phyloP scores from a whole-genome alignment of 2,329 filamentous ascomycete genomes.

The Exutisphaerella laricina region DNA sequence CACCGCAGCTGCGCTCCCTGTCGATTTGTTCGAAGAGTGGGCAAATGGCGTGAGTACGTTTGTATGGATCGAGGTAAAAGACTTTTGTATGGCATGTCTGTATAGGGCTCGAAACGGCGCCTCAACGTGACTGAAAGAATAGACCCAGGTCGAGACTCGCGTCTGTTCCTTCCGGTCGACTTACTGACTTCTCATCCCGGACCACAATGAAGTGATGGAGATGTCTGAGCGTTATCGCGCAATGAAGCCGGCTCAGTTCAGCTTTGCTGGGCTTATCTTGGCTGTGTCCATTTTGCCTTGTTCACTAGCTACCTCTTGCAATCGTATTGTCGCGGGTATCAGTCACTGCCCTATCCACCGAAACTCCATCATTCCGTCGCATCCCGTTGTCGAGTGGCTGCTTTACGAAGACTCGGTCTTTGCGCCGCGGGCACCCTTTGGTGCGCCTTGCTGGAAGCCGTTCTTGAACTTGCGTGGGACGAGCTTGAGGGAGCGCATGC shows the following conservation, averaged over 20 bases:
- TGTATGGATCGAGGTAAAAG: slow-evolving; percentile 10
- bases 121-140: neutral
- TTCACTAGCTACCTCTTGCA: slow-evolving; percentile 5
- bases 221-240: slow-evolving; percentile 2
- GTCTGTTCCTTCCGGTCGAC: slow-evolving; percentile 5
- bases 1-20: slow-evolving; percentile 54
- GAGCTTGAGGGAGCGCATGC: slow-evolving; percentile 90
- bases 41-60: slow-evolving; percentile 22
- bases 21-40: slow-evolving; percentile 47
- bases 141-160: slow-evolving; percentile 4
- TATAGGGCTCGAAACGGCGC: slow-evolving; percentile 1
- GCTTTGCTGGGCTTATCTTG: no score
- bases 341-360: neutral
- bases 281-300: slow-evolving; percentile 1
- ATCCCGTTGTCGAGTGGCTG: neutral
- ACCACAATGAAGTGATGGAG: slow-evolving; percentile 5
- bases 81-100: no score
- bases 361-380: neutral
- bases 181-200: slow-evolving; percentile 1
- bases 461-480: slow-evolving; percentile 94
- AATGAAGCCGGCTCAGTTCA: slow-evolving; percentile 4
- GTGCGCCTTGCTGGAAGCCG: slow-evolving; percentile 87
- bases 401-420: slow-evolving; percentile 14
- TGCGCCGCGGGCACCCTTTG: slow-evolving; percentile 71
- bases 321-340: slow-evolving; percentile 2